Percentiles rank a stretch among this genome's conserved stretches.
These are phyloP conservation scores for Pichia sp. DNA, from an alignment of 1,139 yeast species.

Conservation along the genomic window DNA sequence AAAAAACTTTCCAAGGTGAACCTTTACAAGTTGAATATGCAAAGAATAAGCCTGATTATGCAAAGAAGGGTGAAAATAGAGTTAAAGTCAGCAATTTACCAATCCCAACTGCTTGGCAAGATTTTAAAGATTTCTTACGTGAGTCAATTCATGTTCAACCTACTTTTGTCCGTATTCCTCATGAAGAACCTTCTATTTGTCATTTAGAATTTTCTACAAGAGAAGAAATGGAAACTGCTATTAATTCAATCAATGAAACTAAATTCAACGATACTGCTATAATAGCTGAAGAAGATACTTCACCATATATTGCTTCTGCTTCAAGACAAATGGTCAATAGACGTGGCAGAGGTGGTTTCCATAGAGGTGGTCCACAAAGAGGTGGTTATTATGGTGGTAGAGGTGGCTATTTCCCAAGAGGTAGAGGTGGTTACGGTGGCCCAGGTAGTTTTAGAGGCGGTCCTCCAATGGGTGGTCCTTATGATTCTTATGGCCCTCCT, in stretches of 20 bases:
- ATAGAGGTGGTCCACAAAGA: slow-evolving; percentile 31
- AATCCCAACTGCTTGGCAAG: slow-evolving; percentile 79
- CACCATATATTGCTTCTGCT: slow-evolving; percentile 65
- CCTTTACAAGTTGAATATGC: slow-evolving; percentile 64
- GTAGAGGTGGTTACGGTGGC: slow-evolving; percentile 23
- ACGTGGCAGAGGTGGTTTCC: slow-evolving; percentile 32
- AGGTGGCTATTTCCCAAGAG: slow-evolving; percentile 32
- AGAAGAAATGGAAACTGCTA: slow-evolving; percentile 67
- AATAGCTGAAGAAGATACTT: slow-evolving; percentile 70
- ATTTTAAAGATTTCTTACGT: slow-evolving; percentile 71
- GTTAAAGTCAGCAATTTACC: slow-evolving; percentile 63
- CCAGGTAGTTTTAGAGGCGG: slow-evolving; percentile 29
- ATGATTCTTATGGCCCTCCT: slow-evolving; percentile 27
- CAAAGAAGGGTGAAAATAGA: slow-evolving; percentile 64
- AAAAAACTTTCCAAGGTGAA: slow-evolving; percentile 44
- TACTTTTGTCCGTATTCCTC: slow-evolving; percentile 64
- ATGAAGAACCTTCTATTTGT: slow-evolving; percentile 68
- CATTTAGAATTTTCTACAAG: slow-evolving; percentile 64
- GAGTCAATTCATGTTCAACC: slow-evolving; percentile 62
- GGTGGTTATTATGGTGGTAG: slow-evolving; percentile 36
- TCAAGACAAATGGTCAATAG: slow-evolving; percentile 45
- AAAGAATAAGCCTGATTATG: slow-evolving; percentile 43
- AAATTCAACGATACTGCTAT: slow-evolving; percentile 64
- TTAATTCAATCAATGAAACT: slow-evolving; percentile 61
- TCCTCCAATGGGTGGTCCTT: slow-evolving; percentile 36